Evolutionary conservation across 1,284 basidiomycete genomes (phyloP), one percentile per base, ranked within the genome.

Genomic region (Macrocybe sp.): DNA sequence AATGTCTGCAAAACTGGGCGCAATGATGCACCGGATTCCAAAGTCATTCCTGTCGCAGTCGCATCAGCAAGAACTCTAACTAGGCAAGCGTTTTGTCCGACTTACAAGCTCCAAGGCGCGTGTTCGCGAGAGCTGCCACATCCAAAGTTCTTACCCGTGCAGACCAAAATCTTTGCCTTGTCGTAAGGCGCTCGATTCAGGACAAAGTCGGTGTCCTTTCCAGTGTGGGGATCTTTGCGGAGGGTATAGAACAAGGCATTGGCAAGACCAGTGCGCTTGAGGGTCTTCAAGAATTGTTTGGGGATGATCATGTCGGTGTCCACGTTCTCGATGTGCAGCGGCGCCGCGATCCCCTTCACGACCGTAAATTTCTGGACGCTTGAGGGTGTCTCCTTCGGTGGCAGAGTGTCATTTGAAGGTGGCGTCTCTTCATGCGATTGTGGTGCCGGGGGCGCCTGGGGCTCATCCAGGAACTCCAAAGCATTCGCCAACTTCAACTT

Each of bases 241-340:
- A 93, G 73, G 16, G 89, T 82, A 65, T 79, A 91, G 75, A 97
- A 97, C 46, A 97, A 73, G 9, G 90, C 92, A 50, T 87, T 74
- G n/a, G 90, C 90, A 47, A 97, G 78, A 46, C 94, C 94, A 16
- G 93, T 96, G 49, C 95, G 82, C 70, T 96, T 93, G 56, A 97
- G 72, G 4, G 93, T 96, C 73, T 97, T 97, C 67, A 97, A 72
- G 75, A 96, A 97, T 64, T 93, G 90, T 64, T 95, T 95, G 4
- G 94, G 95, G 61, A 97, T 96, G 65, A 97, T 96, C 85, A 92
- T 93, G 64, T 97, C 95, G 45, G 94, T 97, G 68, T 97, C 94
- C 54, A 97, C 86, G 63, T 97, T 97, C 59, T 91, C 84, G 52
- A 93, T 89, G 66, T 89, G 82, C 67, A 97, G 67, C n/a, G 92